Evolutionary conservation across 495 filamentous ascomycete genomes (phyloP), one percentile per base, ranked within the genome.

Genomic region (Hyaloscypha finlandica): DNA sequence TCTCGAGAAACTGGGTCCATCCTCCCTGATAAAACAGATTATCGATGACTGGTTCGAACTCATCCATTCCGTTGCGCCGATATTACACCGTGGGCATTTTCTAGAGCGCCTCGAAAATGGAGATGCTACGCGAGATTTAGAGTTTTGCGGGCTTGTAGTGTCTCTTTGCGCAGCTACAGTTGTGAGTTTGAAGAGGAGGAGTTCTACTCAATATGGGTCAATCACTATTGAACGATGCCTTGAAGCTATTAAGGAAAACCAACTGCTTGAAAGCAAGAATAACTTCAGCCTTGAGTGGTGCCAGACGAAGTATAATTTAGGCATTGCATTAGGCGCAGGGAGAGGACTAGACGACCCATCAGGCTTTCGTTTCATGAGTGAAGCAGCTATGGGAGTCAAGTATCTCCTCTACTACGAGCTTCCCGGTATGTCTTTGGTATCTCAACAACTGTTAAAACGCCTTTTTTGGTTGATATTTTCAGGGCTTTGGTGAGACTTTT

Each of bases 11-110:
- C 16, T 70, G 3, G 65, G 11, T n/a, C 53, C 68, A 12, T 20
- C 22, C 2, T 6, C 19, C 16, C 9, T 60, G 2, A 67, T 70
- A 29, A 30, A 31, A 20, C 42, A 64, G 22, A 70, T 70, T 16
- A 53, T 70, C 1, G 14, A 67, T 25, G 68, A 70, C 59, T 70
- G 68, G 68, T 70, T 70, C 52, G 59, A 67, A 2, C 6, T 63
- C 16, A 67, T 67, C 33, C 68, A 70, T 56, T 64, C 68, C 31
- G 64, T 67, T 31, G 19, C n/a, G 11, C 68, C 68, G n/a, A 58
- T 67, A 5, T 37, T 58, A 5, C 59, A 70, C 59, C 59, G 45
- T 2, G 53, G 19, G 16, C 30, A 51, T 8, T 70, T 67, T 55
- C 29, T 70, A 2, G 35, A 6, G 9, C 68, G 65, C 6, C 33